Conservation (phyloP, 345 rosid genomes). For the Kernera saxatilis region DNA sequence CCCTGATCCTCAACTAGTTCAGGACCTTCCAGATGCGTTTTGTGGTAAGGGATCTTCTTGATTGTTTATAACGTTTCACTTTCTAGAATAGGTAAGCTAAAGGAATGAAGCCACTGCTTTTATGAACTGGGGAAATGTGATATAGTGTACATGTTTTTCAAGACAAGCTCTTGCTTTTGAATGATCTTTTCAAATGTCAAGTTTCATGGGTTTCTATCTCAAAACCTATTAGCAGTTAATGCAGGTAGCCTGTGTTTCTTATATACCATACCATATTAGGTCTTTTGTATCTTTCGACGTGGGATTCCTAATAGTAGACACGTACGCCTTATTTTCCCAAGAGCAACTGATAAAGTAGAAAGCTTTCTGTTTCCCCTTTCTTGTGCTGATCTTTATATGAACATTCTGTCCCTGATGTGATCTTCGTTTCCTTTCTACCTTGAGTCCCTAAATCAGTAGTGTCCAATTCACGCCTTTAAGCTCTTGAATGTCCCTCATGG, state of each 20-base stretch:
- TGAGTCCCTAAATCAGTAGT: neutral
- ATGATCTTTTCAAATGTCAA: neutral
- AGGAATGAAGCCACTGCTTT: neutral
- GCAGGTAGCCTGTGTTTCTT: neutral
- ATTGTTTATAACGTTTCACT: neutral
- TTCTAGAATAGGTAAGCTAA: neutral
- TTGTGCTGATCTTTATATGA: neutral
- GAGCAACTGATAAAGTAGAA: neutral
- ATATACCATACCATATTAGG: neutral
- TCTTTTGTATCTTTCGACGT: neutral
- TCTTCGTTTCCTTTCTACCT: conserved; percentile 9
- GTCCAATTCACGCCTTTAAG: neutral
- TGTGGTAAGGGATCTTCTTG: conserved; percentile 49
- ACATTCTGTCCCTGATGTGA: conserved; percentile 1
- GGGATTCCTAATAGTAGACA: neutral
- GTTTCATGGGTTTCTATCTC: neutral
- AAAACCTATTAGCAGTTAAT: neutral
- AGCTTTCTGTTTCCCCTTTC: neutral
- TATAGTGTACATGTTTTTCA: neutral
- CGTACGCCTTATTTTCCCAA: neutral
- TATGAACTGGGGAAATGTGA: neutral
- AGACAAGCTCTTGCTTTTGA: neutral
- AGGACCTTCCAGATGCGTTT: conserved; percentile 77
- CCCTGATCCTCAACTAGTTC: conserved; percentile 62
- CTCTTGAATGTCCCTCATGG: neutral